phyloP scores from a whole-genome alignment of 1,139 yeast genomes.

The Tardiomyces blankii region DNA sequence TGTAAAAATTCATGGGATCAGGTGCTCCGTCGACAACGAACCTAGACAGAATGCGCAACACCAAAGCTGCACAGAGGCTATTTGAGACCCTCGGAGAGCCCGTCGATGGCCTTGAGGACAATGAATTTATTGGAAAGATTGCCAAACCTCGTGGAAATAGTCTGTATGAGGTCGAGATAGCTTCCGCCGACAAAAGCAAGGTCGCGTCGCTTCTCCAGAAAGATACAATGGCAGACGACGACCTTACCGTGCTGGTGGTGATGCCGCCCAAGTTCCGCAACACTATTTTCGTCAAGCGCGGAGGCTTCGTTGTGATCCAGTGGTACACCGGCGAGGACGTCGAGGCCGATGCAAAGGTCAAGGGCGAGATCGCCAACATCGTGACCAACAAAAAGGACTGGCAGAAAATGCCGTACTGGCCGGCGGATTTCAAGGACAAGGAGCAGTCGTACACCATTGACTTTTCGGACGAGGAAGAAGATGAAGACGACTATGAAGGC shows the following conservation, averaged over 20 bases:
- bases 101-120: constrained; percentile 18
- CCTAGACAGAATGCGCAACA: constrained; percentile 11
- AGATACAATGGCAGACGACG: constrained; percentile 4
- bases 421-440: constrained; percentile 19
- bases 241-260: constrained; percentile 17
- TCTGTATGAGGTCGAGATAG: constrained; percentile 22
- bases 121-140: constrained; percentile 23
- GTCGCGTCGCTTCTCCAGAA: constrained; percentile 8
- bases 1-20: background rate
- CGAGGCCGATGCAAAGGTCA: constrained; percentile 15
- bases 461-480: constrained; percentile 16
- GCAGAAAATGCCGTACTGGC: constrained; percentile 28
- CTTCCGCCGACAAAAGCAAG: constrained; percentile 12
- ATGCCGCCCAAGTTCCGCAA: constrained; percentile 29
- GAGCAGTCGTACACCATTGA: constrained; percentile 11
- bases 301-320: constrained; percentile 26
- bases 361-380: constrained; percentile 27
- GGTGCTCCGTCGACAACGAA: background rate
- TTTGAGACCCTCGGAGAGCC: constrained; percentile 21
- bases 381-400: constrained; percentile 25
- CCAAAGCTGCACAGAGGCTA: constrained; percentile 16
- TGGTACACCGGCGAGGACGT: constrained; percentile 14
- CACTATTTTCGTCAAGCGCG: constrained; percentile 27
- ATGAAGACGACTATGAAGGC: constrained; percentile 10
- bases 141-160: constrained; percentile 23